Evolutionary conservation across 1,284 basidiomycete species (phyloP), one percentile per base, ranked within the genome.

Genomic region (Stereum hirsutum): DNA sequence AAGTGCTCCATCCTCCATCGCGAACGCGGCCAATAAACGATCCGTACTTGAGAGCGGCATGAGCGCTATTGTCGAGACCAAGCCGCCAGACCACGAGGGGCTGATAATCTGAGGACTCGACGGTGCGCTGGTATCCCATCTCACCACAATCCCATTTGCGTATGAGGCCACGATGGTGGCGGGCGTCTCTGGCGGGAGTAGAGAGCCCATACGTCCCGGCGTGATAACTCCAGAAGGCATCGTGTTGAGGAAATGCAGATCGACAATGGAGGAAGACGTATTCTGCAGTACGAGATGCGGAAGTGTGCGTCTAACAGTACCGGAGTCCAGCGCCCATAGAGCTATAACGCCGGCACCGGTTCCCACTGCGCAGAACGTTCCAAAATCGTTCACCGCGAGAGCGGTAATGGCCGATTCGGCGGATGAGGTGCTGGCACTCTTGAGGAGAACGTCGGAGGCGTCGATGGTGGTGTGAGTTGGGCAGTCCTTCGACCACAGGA

Each of bases 331-430:
- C 25, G 58, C 59, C 73, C 76, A 87, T 6, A 78, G 60, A 15
- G 69, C 71, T 41, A 85, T 69, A 3, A 67, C 55, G 1, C 85
- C 85, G 2, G 68, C 65, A n/a, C 71, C 68, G 15, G 79, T 81
- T 3, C 81, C 81, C 17, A 78, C 74, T 2, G 80, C 82, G 46
- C 77, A 77, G 48, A 70, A 68, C 12, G 65, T 57, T 2, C 82
- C 82, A 11, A 53, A 56, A 27, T 71, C 68, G 47, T 79, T 74
- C 4, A 88, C 62, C 2, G 78, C 70, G 6, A 89, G 60, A 14
- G 71, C 69, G 1, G 78, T 83, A 33, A 85, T 50, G 4, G 71
- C 67, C 8, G 68, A 70, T 4, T 64, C 57, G 8, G 66, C 55
- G 20, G 62, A 68, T 1, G 74, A 74, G 0, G 69, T 68, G 46